Conservation (phyloP, 495 filamentous ascomycete genomes). For the Penicillium lividum region DNA sequence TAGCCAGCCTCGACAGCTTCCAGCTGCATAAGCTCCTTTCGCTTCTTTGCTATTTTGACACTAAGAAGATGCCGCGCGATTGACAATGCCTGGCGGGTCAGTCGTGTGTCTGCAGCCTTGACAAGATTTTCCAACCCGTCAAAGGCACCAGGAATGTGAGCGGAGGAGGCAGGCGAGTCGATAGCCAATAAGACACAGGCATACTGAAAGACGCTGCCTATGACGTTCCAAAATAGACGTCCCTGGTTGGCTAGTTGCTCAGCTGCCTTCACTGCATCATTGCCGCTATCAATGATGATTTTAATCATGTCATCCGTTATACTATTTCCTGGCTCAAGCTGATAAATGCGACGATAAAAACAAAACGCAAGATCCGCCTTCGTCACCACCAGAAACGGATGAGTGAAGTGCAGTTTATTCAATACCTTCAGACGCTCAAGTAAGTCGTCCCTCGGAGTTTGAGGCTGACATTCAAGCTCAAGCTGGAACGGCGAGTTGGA, state of each 20-base stretch:
- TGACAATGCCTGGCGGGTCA: conserved; percentile 34
- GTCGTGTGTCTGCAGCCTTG: conserved; percentile 26
- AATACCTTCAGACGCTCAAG: conserved; percentile 25
- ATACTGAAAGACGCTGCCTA: conserved; percentile 38
- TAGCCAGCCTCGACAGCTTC: conserved; percentile 33
- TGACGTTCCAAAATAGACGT: conserved; percentile 35
- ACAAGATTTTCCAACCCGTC: conserved; percentile 33
- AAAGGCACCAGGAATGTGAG: conserved; percentile 26
- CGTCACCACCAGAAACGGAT: conserved; percentile 34
- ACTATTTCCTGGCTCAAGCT: conserved; percentile 19
- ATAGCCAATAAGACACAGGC: conserved; percentile 32
- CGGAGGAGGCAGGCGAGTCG: conserved; percentile 26
- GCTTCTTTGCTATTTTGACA: conserved; percentile 32
- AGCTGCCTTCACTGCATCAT: conserved; percentile 26
- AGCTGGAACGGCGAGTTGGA: conserved; percentile 31
- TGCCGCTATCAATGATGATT: conserved; percentile 29
- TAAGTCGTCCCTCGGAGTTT: conserved; percentile 25
- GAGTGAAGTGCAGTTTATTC: conserved; percentile 15
- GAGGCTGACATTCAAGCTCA: conserved; percentile 18
- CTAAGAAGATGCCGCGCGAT: conserved; percentile 34
- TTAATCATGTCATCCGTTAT: conserved; percentile 26
- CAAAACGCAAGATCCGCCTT: conserved; percentile 35
- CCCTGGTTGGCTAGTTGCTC: conserved; percentile 29
- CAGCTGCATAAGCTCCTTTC: conserved; percentile 29
- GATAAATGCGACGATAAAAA: conserved; percentile 37